These are phyloP conservation scores for Solanum rostratum DNA, from an alignment of 257 asterid species.

Conservation along the genomic window DNA sequence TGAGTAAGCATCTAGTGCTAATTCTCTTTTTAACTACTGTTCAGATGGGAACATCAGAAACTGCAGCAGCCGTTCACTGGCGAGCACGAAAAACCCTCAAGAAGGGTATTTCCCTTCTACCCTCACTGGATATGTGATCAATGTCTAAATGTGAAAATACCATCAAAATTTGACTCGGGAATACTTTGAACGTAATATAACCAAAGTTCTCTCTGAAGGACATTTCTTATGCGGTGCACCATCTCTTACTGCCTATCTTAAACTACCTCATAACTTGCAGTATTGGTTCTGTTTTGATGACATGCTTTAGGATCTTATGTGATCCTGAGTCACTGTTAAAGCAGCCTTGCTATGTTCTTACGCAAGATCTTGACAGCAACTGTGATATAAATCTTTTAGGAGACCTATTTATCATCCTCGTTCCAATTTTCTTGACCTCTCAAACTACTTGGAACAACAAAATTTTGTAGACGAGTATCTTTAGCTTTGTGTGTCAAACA, in stretches of 20 bases:
- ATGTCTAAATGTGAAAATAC: neutral
- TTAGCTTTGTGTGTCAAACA: neutral
- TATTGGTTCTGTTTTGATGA: neutral
- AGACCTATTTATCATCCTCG: neutral
- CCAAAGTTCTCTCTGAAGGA: neutral
- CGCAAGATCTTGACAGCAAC: neutral
- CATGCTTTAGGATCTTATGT: neutral
- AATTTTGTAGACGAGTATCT: neutral
- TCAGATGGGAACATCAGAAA: conserved; percentile 86
- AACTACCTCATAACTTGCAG: neutral
- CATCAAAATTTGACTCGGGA: neutral
- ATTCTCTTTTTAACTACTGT: neutral
- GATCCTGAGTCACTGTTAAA: neutral
- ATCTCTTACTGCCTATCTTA: neutral
- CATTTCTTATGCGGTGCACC: neutral
- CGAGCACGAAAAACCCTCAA: conserved; percentile 69
- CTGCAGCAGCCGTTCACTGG: conserved; percentile 90
- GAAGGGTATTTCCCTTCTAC: conserved; percentile 12
- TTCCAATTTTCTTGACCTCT: neutral
- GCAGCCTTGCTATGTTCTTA: neutral
- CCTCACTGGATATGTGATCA: neutral
- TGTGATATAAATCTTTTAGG: neutral
- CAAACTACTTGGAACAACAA: neutral
- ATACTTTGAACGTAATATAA: neutral
- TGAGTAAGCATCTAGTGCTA: neutral